phyloP scores from a whole-genome alignment of 257 asterid genomes.

The Linderniella brevidens region DNA sequence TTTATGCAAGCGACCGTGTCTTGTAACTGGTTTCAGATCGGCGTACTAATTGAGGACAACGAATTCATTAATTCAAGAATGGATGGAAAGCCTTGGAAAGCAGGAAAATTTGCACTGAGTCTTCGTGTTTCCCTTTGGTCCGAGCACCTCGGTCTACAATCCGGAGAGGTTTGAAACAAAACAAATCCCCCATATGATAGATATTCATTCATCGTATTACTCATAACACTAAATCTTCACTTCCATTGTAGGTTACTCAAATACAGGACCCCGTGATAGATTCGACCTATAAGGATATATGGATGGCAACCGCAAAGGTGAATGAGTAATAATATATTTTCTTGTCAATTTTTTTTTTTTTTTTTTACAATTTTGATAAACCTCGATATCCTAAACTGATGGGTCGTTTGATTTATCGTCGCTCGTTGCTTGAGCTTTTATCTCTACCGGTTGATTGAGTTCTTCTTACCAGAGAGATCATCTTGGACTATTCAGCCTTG shows the following conservation, averaged over 20 bases:
- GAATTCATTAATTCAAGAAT: slow-evolving; percentile 69
- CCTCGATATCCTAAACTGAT: not conserved
- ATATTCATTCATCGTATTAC: not conserved
- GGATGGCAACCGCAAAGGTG: slow-evolving; percentile 98
- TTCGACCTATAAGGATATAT: slow-evolving; percentile 74
- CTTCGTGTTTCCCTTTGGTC: slow-evolving; percentile 88
- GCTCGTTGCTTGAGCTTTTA: too few species aligned
- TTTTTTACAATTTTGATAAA: too few species aligned
- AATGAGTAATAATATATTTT: slow-evolving; percentile 3
- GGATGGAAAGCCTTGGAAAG: slow-evolving; percentile 73
- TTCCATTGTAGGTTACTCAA: slow-evolving; percentile 34
- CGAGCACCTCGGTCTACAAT: slow-evolving; percentile 84
- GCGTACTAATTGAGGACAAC: slow-evolving; percentile 75
- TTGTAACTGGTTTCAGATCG: slow-evolving; percentile 40
- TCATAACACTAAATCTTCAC: slow-evolving; percentile 4
- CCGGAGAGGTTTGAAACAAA: slow-evolving; percentile 37
- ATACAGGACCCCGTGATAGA: slow-evolving; percentile 71
- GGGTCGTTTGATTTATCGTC: too few species aligned
- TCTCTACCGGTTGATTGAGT: too few species aligned
- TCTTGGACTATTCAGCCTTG: too few species aligned
- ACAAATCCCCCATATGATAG: too few species aligned
- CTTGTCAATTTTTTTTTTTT: too few species aligned
- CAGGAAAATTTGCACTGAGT: slow-evolving; percentile 79
- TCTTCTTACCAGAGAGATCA: too few species aligned
- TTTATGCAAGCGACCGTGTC: not conserved